phyloP scores from a whole-genome alignment of 1,284 basidiomycete genomes.

The Neolentinus lepideus region DNA sequence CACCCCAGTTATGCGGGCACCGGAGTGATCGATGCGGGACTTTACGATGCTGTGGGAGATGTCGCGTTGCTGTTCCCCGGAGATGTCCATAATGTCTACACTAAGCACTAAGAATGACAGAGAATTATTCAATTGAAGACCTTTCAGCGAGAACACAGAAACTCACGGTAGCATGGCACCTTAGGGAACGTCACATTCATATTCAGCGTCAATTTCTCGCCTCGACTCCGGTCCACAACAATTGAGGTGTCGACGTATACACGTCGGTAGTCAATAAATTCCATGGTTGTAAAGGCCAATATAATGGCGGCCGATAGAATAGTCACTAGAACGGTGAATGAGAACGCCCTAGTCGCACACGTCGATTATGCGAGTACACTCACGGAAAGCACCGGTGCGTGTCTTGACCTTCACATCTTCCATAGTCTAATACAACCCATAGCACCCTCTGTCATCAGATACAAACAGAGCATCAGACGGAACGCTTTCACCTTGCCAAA shows the following conservation, averaged over 20 bases:
- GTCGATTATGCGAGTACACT: slow-evolving; percentile 23
- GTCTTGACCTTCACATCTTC: slow-evolving; percentile 99
- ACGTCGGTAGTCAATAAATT: slow-evolving; percentile 92
- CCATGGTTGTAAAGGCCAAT: slow-evolving; percentile 83
- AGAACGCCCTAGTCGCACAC: background rate
- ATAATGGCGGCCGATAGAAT: slow-evolving; percentile 91
- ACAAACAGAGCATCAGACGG: slow-evolving; percentile 2
- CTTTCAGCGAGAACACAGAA: background rate
- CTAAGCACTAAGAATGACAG: slow-evolving; percentile 62
- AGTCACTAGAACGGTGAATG: slow-evolving; percentile 64
- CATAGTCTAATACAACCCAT: slow-evolving; percentile 60
- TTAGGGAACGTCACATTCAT: slow-evolving; percentile 95
- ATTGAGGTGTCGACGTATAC: slow-evolving; percentile 86
- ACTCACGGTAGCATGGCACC: slow-evolving; percentile 94
- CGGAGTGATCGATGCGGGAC: slow-evolving; percentile 64
- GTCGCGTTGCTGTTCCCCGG: slow-evolving; percentile 90
- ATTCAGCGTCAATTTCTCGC: slow-evolving; percentile 88
- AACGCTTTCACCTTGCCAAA: slow-evolving; percentile 83
- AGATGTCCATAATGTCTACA: slow-evolving; percentile 97
- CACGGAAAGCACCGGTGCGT: slow-evolving; percentile 84
- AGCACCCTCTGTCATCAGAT: background rate
- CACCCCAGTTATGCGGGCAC: slow-evolving; percentile 51
- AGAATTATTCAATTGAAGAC: background rate
- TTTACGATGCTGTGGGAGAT: slow-evolving; percentile 88
- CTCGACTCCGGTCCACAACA: slow-evolving; percentile 88